phyloP scores from a whole-genome alignment of 2,329 filamentous ascomycete species.

The Tolypocladium nubicola region DNA sequence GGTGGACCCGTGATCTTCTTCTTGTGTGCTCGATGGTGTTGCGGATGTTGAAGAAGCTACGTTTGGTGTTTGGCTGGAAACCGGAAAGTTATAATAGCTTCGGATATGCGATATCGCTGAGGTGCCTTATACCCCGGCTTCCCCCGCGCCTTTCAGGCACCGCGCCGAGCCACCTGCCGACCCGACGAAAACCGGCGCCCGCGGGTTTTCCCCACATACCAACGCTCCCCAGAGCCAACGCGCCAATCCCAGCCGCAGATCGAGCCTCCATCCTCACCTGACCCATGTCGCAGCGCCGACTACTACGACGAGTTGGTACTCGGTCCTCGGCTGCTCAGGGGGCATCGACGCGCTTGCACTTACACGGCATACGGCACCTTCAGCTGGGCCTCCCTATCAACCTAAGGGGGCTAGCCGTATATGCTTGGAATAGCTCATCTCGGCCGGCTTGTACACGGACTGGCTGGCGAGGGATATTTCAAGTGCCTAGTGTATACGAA shows the following conservation, averaged over 20 bases:
- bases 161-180: neutral
- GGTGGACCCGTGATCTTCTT: neutral
- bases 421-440: neutral
- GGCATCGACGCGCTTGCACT: neutral
- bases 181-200: neutral
- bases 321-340: neutral
- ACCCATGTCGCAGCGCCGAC: neutral
- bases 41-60: conserved; percentile 8
- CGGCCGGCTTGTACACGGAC: neutral
- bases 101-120: conserved; percentile 8
- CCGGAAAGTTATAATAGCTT: neutral
- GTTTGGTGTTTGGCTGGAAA: conserved; percentile 5
- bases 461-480: neutral
- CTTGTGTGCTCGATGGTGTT: neutral
- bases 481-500: neutral
- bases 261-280: neutral
- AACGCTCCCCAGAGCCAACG: neutral
- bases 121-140: neutral
- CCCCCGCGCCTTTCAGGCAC: neutral
- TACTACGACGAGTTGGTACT: too few species aligned
- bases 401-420: neutral
- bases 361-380: neutral
- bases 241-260: neutral
- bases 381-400: neutral
- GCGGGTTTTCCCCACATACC: neutral